phyloP scores from a whole-genome alignment of 352 stramenopile genomes.

The Phytophthora megakarya region DNA sequence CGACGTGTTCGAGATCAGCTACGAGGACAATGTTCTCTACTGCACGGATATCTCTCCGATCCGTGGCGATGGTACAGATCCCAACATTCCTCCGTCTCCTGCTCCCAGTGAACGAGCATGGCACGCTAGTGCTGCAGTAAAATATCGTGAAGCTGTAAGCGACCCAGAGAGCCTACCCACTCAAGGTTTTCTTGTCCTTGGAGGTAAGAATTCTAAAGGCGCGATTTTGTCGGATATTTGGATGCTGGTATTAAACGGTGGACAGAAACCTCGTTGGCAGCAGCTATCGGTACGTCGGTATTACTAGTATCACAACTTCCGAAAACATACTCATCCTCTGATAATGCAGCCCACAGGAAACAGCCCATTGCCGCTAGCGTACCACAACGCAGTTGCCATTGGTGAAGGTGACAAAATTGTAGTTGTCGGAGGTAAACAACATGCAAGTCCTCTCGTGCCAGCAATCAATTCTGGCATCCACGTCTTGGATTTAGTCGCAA shows the following conservation, averaged over 20 bases:
- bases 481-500: slow-evolving; percentile 55
- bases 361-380: slow-evolving; percentile 56
- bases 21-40: slow-evolving; percentile 43
- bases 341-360: slow-evolving; percentile 45
- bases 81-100: slow-evolving; percentile 9
- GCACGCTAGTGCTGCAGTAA: slow-evolving; percentile 44
- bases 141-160: slow-evolving; percentile 19
- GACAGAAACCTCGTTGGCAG: slow-evolving; percentile 37
- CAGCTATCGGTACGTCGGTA: slow-evolving; percentile 41
- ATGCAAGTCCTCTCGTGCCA: background rate
- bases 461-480: slow-evolving; percentile 44
- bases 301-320: background rate
- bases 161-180: slow-evolving; percentile 11
- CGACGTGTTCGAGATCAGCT: slow-evolving; percentile 53
- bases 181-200: slow-evolving; percentile 53
- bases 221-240: slow-evolving; percentile 53
- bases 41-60: slow-evolving; percentile 41
- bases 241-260: slow-evolving; percentile 40
- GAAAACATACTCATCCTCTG: slow-evolving; percentile 1
- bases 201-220: slow-evolving; percentile 43
- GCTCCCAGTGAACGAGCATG: slow-evolving; percentile 42
- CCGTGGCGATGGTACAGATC: slow-evolving; percentile 14
- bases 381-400: slow-evolving; percentile 49
- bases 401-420: slow-evolving; percentile 45
- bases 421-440: slow-evolving; percentile 52